Percentiles rank a stretch among this genome's conserved stretches.
phyloP scores from a whole-genome alignment of 2,329 filamentous ascomycete genomes.

The Sclerotiophoma versabilis region DNA sequence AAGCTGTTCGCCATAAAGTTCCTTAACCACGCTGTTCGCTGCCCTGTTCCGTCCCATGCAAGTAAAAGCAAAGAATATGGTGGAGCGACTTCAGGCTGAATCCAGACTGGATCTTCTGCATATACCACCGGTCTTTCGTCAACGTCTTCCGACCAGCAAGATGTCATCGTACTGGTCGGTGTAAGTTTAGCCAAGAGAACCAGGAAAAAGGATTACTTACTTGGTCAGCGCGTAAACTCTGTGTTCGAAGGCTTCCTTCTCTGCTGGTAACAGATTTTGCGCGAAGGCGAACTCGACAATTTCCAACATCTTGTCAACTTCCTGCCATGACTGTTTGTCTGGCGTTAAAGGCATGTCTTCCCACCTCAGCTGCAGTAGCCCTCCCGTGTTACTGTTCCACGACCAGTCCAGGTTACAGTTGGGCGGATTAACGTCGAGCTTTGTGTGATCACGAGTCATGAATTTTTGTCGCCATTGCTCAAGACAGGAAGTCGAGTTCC shows the following conservation, averaged over 20 bases:
- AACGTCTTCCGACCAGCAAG: background rate
- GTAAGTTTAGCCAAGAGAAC: background rate
- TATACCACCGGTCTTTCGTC: background rate
- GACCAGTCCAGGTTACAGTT: background rate
- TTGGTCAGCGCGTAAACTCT: background rate
- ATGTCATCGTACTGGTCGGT: conserved; percentile 4
- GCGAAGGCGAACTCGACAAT: background rate
- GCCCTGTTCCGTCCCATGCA: conserved; percentile 8
- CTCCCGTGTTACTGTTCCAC: background rate
- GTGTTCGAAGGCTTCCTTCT: background rate
- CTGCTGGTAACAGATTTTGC: background rate
- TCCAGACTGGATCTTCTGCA: conserved; percentile 7
- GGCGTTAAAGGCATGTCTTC: background rate
- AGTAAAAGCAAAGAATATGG: background rate
- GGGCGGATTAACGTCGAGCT: too few relatives aligned
- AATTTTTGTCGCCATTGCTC: background rate
- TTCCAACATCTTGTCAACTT: conserved; percentile 3
- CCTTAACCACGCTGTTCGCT: conserved; percentile 9
- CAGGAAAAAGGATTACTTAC: background rate
- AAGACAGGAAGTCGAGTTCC: background rate
- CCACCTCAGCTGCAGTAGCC: background rate
- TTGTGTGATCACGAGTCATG: background rate
- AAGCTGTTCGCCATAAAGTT: conserved; percentile 12
- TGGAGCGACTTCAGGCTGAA: background rate
- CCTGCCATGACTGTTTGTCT: background rate